Percentiles rank a stretch among this genome's conserved stretches.
Conservation (phyloP, 2,329 filamentous ascomycete genomes). For the Sporothrix schenckii region DNA sequence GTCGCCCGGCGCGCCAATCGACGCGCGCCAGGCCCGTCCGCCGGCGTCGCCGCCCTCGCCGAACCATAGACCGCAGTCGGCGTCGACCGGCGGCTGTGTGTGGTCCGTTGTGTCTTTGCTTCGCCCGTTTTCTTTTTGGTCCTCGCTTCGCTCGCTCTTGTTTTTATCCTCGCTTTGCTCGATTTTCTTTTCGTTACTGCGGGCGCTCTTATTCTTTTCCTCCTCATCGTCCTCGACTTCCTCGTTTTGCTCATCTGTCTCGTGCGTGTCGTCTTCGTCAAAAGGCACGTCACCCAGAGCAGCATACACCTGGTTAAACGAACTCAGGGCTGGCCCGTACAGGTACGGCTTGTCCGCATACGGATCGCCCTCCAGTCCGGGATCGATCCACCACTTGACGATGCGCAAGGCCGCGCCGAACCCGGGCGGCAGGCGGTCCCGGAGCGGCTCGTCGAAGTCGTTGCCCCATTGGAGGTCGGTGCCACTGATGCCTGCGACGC, state of each 20-base stretch:
- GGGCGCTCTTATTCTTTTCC: too few relatives aligned
- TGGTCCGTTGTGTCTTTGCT: constrained; percentile 29
- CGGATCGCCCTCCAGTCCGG: constrained; percentile 84
- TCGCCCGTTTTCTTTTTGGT: too few relatives aligned
- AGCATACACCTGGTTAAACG: constrained; percentile 75
- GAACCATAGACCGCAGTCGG: constrained; percentile 54
- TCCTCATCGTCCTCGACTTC: neutral
- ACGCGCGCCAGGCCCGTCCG: constrained; percentile 52
- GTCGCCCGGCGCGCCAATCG: constrained; percentile 55
- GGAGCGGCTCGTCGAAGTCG: constrained; percentile 89
- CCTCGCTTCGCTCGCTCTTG: constrained; percentile 41
- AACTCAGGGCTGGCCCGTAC: constrained; percentile 79
- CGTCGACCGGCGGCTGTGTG: constrained; percentile 45
- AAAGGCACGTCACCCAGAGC: constrained; percentile 50
- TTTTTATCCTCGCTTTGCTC: neutral
- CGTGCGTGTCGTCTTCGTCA: constrained; percentile 43
- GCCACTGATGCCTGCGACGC: constrained; percentile 56
- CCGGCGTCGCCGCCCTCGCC: constrained; percentile 67
- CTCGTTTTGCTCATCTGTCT: constrained; percentile 39
- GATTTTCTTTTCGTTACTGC: constrained; percentile 10
- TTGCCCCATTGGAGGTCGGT: constrained; percentile 87
- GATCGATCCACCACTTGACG: constrained; percentile 89
- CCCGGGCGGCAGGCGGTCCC: constrained; percentile 81
- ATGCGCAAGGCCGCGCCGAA: constrained; percentile 83
- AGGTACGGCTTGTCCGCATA: constrained; percentile 85